Percentiles rank a stretch among this genome's conserved stretches.
phyloP scores from a whole-genome alignment of 257 asterid species.

The Perilla frutescens region DNA sequence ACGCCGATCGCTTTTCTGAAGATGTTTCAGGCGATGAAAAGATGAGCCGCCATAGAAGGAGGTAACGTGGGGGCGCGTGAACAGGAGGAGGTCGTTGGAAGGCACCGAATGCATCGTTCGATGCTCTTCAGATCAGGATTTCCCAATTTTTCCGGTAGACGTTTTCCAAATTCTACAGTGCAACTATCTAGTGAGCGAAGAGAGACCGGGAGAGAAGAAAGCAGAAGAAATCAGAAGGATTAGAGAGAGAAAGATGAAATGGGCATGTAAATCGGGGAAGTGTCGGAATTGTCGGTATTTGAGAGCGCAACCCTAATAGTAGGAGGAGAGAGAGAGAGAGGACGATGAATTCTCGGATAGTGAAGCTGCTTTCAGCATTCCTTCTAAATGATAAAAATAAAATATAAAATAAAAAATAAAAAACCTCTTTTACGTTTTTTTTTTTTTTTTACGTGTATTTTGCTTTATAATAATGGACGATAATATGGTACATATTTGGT shows the following conservation, averaged over 20 bases:
- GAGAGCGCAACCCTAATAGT: conserved; percentile 44
- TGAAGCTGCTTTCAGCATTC: conserved; percentile 11
- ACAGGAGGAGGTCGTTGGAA: conserved; percentile 42
- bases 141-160: conserved; percentile 34
- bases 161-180: conserved; percentile 1
- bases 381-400: background rate
- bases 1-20: conserved; percentile 64
- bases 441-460: no score
- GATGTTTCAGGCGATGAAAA: conserved; percentile 68
- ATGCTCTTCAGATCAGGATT: conserved; percentile 69
- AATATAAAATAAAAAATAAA: no score
- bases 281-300: conserved; percentile 36
- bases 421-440: no score
- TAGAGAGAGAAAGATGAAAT: conserved; percentile 5
- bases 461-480: no score
- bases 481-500: no score
- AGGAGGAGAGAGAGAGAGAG: conserved; percentile 4
- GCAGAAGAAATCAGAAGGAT: conserved; percentile 1
- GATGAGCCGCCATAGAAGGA: conserved; percentile 61
- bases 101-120: conserved; percentile 97
- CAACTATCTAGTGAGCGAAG: conserved; percentile 2
- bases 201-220: background rate
- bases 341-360: conserved; percentile 32
- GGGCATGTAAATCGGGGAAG: conserved; percentile 29
- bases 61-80: conserved; percentile 50